Conservation (phyloP, 495 filamentous ascomycete species). For the Schizothecium vesticola region DNA sequence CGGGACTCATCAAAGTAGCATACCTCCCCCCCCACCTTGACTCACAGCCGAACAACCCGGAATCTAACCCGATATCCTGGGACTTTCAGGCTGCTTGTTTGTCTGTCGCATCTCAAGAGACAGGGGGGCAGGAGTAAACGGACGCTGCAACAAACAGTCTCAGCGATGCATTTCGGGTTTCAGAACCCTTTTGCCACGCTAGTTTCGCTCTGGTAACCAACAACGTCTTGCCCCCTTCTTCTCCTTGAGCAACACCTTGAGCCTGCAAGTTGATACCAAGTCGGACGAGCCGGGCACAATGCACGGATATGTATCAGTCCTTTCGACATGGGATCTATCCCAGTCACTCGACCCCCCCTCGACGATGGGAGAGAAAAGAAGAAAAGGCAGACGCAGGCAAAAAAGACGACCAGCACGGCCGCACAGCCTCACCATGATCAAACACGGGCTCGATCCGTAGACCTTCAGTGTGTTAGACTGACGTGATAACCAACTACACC, state of each 20-base stretch:
- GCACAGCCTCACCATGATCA: not conserved
- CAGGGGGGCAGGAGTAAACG: not conserved
- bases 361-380: not conserved
- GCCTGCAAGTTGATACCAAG: not conserved
- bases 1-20: not conserved
- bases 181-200: not conserved
- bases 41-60: too few species aligned
- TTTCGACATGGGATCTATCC: too few species aligned
- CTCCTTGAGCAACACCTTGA: not conserved
- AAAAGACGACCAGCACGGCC: not conserved
- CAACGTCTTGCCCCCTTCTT: not conserved
- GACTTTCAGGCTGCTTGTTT: not conserved
- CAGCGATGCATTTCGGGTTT: not conserved
- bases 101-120: not conserved
- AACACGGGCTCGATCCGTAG: not conserved
- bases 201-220: not conserved
- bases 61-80: not conserved
- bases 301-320: too few species aligned
- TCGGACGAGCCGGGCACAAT: not conserved
- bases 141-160: not conserved
- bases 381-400: not conserved
- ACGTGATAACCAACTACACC: not conserved
- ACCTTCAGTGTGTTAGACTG: not conserved
- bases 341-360: too few species aligned
- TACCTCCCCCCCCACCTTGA: too few species aligned